Evolutionary conservation across 2,329 filamentous ascomycete species (phyloP), one percentile per base, ranked within the genome.

Genomic region (Exophiala aquamarina): DNA sequence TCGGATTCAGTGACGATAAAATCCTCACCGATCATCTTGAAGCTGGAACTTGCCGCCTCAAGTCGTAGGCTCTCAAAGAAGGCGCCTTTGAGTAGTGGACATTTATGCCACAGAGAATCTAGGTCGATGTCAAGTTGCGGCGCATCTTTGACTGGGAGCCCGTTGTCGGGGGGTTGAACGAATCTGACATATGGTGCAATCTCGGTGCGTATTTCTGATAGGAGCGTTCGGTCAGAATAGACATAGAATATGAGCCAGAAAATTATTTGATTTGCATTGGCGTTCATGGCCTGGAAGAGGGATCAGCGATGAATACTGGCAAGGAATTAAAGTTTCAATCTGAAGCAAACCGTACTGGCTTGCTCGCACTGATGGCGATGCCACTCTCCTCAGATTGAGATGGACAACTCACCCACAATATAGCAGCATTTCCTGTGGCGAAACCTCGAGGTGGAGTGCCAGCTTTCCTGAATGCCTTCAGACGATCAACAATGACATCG

Each of bases 231-330:
- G 11, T 68, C 67, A 1, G 69, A 62, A 44, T 71, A 68, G 31
- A 79, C 68, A 39, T 73, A 70, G 19, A 74, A 61, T 7, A 77
- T 52, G 50, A 72, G 69, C 74, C 76, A 79, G 58, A 76, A 78
- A n/a, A 73, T 67, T 44, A 81, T 61, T 3, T 70, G 68, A 41
- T 73, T 73, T 4, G 73, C 69, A 53, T 81, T 79, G 13, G 73
- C 73, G 54, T 78, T 75, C 59, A 76, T 65, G 8, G 75, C 75
- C 77, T 78, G 40, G 11, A n/a, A 6, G 23, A 26, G 11, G 23
- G 11, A 26, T 26, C 11, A 26, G 23, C 11, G 23, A 26, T 11
- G 23, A 26, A 11, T 6, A 26, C 6, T 6, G 11, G 23, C n/a
- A n/a, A n/a, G n/a, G n/a, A n/a, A n/a, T n/a, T n/a, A n/a, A n/a